Evolutionary conservation across 1,284 basidiomycete species (phyloP).

Genomic region (Porogramme epimiltina): DNA sequence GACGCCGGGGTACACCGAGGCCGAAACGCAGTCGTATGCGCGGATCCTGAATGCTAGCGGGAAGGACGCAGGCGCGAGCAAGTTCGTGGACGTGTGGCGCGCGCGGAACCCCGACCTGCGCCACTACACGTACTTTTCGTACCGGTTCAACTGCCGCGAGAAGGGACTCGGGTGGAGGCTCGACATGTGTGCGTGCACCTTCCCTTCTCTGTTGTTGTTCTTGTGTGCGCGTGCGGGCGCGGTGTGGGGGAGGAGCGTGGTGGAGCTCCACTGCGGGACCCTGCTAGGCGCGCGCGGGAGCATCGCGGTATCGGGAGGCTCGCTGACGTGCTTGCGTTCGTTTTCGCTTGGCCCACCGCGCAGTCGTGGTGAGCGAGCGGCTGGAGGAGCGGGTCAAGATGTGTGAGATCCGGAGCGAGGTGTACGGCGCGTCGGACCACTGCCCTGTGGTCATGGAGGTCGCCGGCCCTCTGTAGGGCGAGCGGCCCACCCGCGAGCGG

Average conservation of each 20-base stretch:
- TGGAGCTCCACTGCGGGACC: no score
- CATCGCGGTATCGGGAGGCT: not conserved
- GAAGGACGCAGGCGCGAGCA: constrained; percentile 29
- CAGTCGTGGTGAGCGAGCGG: constrained; percentile 75
- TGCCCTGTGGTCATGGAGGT: constrained; percentile 80
- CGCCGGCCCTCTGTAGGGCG: constrained; percentile 27
- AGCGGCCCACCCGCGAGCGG: no score
- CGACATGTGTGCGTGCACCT: constrained; percentile 71
- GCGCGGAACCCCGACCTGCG: constrained; percentile 65
- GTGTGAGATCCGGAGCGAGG: constrained; percentile 83
- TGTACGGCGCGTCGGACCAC: constrained; percentile 86
- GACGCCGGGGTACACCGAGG: constrained; percentile 78
- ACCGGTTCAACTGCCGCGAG: constrained; percentile 77
- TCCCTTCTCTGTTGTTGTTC: not conserved
- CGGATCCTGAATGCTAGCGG: constrained; percentile 49
- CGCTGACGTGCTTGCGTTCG: constrained; percentile 7
- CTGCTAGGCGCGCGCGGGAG: no score
- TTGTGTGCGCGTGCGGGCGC: not conserved
- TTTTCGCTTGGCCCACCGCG: not conserved
- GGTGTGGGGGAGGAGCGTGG: no score
- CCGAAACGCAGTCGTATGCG: constrained; percentile 72
- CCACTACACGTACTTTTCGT: constrained; percentile 87
- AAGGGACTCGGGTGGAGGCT: constrained; percentile 89
- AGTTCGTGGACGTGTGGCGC: constrained; percentile 85
- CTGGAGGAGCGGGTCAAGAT: constrained; percentile 62